A percentile compares a stretch with the other conserved stretches of the same genome.
These are phyloP conservation scores for Malassezia yamatoensis DNA, from an alignment of 1,284 basidiomycete genomes.

Conservation along the genomic window DNA sequence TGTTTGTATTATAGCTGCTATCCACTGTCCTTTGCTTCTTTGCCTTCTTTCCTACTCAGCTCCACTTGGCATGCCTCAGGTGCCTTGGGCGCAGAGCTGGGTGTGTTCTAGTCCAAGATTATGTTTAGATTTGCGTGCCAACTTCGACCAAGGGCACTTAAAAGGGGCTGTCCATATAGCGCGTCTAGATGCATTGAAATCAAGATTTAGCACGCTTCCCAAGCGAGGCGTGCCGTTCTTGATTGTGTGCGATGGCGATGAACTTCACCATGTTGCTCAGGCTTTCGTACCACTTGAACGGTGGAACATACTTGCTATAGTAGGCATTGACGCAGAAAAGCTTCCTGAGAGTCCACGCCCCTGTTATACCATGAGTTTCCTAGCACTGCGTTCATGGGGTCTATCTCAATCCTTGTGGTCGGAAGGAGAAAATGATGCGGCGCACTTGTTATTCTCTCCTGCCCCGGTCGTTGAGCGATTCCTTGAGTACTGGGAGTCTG, in stretches of 20 bases:
- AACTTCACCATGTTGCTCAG: neutral
- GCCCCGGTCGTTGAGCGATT: conserved; percentile 10
- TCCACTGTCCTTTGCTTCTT: neutral
- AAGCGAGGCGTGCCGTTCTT: conserved; percentile 10
- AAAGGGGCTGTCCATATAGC: conserved; percentile 5
- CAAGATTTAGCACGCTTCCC: conserved; percentile 17
- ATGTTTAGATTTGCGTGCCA: conserved; percentile 15
- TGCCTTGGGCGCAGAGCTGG: no score
- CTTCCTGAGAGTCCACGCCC: neutral
- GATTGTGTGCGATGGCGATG: conserved; percentile 5
- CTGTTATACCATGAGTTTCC: neutral
- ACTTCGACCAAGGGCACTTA: conserved; percentile 8
- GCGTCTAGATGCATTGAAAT: neutral
- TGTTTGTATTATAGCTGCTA: neutral
- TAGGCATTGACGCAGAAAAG: neutral
- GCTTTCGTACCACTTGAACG: conserved; percentile 13
- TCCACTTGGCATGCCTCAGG: neutral
- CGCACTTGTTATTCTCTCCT: conserved; percentile 5
- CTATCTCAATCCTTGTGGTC: neutral
- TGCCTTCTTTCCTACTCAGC: neutral
- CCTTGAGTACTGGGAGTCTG: neutral
- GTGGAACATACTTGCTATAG: conserved; percentile 7
- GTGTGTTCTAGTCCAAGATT: neutral
- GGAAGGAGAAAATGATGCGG: neutral
- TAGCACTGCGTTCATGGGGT: neutral